Percentiles rank a stretch among this genome's conserved stretches.
Evolutionary conservation across 179 eudicot species (phyloP).

Genomic region (Amaranthus tricolor): DNA sequence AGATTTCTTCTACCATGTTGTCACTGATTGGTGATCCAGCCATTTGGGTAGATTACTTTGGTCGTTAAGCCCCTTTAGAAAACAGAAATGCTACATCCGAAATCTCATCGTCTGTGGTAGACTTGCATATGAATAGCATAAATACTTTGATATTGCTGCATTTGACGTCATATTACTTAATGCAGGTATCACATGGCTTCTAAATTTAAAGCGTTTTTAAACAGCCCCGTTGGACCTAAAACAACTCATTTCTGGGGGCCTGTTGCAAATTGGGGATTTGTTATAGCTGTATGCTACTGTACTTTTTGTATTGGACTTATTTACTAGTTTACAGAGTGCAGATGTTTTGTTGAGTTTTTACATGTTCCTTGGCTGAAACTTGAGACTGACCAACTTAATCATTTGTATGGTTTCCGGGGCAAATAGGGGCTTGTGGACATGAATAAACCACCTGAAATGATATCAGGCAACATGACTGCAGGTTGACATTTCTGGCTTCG

Average conservation of each 20-base stretch:
- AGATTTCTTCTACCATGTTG: not conserved
- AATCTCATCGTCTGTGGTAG: not conserved
- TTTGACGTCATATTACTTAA: not conserved
- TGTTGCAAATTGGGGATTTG: conserved; percentile 89
- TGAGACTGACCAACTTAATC: conserved; percentile 11
- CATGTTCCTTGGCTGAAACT: not conserved
- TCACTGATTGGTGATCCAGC: not conserved
- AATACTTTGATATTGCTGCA: not conserved
- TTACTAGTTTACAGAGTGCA: conserved; percentile 1
- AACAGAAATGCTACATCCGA: no score
- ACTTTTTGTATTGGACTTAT: not conserved
- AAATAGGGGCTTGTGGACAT: conserved; percentile 83
- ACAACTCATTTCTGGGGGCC: conserved; percentile 97
- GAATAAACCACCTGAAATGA: conserved; percentile 89
- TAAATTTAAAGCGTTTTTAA: conserved; percentile 55
- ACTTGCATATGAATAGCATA: not conserved
- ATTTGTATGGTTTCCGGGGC: conserved; percentile 15
- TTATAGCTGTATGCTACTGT: conserved; percentile 63
- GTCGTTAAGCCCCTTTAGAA: no score
- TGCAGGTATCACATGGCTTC: conserved; percentile 57
- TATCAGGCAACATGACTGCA: conserved; percentile 93
- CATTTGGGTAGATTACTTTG: no score
- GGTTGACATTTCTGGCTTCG: conserved; percentile 37
- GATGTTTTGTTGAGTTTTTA: not conserved
- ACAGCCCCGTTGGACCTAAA: conserved; percentile 95